Conservation (phyloP, 306 rosid species). For the Echinosophora koreensis region DNA sequence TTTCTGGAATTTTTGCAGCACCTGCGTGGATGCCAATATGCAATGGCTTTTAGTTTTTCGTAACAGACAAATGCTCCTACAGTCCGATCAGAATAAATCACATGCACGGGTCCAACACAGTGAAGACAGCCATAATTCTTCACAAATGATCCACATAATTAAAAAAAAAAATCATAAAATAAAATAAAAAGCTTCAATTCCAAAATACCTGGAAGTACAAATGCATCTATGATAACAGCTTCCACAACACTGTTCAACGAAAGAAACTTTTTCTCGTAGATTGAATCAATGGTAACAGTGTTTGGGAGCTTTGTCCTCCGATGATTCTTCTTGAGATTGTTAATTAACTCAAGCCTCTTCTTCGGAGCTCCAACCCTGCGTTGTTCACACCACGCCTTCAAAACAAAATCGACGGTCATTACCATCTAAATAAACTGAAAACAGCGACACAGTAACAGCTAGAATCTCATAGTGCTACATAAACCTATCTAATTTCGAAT, state of each 20-base stretch:
- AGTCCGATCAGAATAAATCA: background rate
- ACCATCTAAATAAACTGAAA: constrained; percentile 1
- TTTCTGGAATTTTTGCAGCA: background rate
- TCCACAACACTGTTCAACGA: constrained; percentile 78
- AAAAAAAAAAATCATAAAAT: background rate
- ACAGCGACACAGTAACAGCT: background rate
- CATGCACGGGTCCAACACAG: background rate
- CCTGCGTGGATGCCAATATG: background rate
- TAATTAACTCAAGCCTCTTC: constrained; percentile 73
- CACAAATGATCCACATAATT: constrained; percentile 15
- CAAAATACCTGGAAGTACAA: constrained; percentile 82
- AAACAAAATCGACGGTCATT: constrained; percentile 33
- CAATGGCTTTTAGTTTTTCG: background rate
- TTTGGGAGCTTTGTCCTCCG: constrained; percentile 76
- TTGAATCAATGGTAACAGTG: constrained; percentile 83
- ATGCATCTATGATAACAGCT: constrained; percentile 71
- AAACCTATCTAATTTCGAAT: background rate
- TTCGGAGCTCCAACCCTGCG: constrained; percentile 73
- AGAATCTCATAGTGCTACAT: background rate
- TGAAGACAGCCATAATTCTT: background rate
- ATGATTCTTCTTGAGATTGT: constrained; percentile 61
- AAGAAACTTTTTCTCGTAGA: constrained; percentile 80
- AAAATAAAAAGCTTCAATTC: background rate
- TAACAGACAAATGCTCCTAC: background rate
- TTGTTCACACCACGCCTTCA: constrained; percentile 86